These are phyloP conservation scores for Prosopis cineraria DNA, from an alignment of 306 rosid species.

Conservation along the genomic window DNA sequence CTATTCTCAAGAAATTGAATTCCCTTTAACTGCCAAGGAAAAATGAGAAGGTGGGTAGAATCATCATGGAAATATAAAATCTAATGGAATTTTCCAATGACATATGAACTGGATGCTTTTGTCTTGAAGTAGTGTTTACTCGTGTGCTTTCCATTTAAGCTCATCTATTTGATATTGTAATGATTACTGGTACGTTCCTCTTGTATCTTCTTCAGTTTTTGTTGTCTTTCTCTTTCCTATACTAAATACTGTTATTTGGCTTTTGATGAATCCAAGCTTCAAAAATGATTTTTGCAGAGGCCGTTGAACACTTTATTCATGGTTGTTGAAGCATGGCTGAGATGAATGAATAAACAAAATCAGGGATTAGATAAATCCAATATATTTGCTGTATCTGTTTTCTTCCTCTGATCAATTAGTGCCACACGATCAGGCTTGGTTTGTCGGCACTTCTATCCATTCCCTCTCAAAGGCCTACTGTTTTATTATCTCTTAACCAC, in stretches of 20 bases:
- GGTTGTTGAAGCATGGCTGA: too few relatives aligned
- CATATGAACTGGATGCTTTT: slow-evolving; percentile 35
- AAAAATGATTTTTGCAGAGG: slow-evolving; percentile 23
- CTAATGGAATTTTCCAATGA: slow-evolving; percentile 8
- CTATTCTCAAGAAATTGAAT: slow-evolving; percentile 8
- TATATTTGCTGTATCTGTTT: slow-evolving; percentile 17
- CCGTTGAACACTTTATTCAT: slow-evolving; percentile 17
- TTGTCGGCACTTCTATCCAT: not conserved
- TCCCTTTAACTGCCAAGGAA: slow-evolving; percentile 37
- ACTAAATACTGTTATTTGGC: slow-evolving; percentile 10
- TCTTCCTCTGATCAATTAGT: slow-evolving; percentile 19
- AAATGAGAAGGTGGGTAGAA: slow-evolving; percentile 36
- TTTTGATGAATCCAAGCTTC: slow-evolving; percentile 18
- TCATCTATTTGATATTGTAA: not conserved
- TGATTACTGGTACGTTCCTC: slow-evolving; percentile 32
- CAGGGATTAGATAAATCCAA: not conserved
- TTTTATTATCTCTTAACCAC: not conserved
- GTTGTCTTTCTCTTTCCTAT: slow-evolving; percentile 28
- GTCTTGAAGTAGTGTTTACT: slow-evolving; percentile 8
- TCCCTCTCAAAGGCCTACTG: not conserved
- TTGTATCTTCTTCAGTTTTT: not conserved
- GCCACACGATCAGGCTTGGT: not conserved
- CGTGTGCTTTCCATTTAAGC: slow-evolving; percentile 20
- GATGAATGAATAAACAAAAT: too few relatives aligned
- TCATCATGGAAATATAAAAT: slow-evolving; percentile 25